A percentile compares a stretch with the other conserved stretches of the same genome.
Evolutionary conservation across 768 basidiomycete species (phyloP).

Genomic region (Tephrocybe sp.): DNA sequence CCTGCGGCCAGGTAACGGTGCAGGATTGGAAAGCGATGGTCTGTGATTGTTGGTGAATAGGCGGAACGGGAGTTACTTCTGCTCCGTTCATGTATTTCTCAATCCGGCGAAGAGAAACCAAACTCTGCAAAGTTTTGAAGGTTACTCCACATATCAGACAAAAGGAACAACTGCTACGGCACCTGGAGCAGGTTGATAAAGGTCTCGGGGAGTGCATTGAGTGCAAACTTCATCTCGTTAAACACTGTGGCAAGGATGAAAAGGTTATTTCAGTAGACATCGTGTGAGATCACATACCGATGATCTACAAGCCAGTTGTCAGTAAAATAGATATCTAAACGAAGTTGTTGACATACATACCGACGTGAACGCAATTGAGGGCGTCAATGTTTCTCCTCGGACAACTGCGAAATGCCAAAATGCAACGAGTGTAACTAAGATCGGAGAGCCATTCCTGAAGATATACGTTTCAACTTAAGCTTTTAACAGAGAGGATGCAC

Average conservation of each 20-base stretch:
- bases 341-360: constrained; percentile 43
- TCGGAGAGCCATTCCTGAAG: constrained; percentile 62
- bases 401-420: constrained; percentile 78
- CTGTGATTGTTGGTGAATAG: constrained; percentile 54
- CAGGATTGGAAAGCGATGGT: constrained; percentile 79
- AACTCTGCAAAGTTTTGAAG: constrained; percentile 40
- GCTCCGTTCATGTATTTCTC: constrained; percentile 82
- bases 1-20: constrained; percentile 89
- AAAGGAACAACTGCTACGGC: not conserved
- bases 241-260: constrained; percentile 55
- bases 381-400: constrained; percentile 67
- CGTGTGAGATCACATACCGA: constrained; percentile 31
- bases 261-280: not conserved
- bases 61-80: constrained; percentile 68
- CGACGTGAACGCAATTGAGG: constrained; percentile 82
- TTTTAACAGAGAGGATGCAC: too few relatives aligned
- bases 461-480: not conserved
- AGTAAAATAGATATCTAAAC: constrained; percentile 37
- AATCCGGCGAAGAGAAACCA: constrained; percentile 87
- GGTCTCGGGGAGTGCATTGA: constrained; percentile 88
- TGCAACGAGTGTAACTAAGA: constrained; percentile 58
- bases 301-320: constrained; percentile 47
- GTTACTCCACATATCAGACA: not conserved
- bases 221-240: constrained; percentile 82
- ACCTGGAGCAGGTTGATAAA: constrained; percentile 90